Evolutionary conservation across 345 rosid genomes (phyloP), one percentile per base, ranked within the genome.

Genomic region (Hypericum perforatum): DNA sequence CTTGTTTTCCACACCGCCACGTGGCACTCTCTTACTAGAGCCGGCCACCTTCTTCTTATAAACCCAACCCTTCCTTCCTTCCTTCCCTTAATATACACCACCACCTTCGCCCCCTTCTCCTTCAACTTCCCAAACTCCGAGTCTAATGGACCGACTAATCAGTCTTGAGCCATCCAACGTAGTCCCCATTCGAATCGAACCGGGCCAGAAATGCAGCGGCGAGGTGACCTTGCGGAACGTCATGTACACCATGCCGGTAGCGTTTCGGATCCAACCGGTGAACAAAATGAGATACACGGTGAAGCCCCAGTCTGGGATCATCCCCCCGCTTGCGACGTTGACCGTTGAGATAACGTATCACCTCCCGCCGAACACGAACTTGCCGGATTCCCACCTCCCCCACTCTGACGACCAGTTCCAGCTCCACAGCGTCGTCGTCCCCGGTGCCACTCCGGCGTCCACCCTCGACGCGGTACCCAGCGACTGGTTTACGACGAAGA

Each of bases 231-330:
- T 83, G 3, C 78, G 84, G 37, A 83, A 83, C 43, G 90, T 83
- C 36, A 83, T 80, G 90, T 46, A 72, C 72, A 83, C 90, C 16
- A 83, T 78, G 86, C 86, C 86, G 7, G 82, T 83, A 3, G 90
- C 80, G 1, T 76, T 83, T 54, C 64, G 72, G 58, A 66, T 83
- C 39, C 80, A 78, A 29, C 68, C 78, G 5, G 15, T 69, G 56
- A 70, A 74, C 77, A 74, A 64, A 58, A 9, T 52, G 5, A 72
- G 77, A 2, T 80, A 77, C 61, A 60, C 70, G 0, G 64, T 72
- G 11, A 82, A 70, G 57, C 90, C 82, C 3, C 84, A 68, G 29
- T 74, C 82, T 0, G 90, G 84, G 36, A 77, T 82, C 43, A 76
- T 82, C 13, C 64, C 77, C 6, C 86, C 82, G 0, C 76, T 78